phyloP scores from a whole-genome alignment of 23 red algal species.

The Gracilaria domingensis region DNA sequence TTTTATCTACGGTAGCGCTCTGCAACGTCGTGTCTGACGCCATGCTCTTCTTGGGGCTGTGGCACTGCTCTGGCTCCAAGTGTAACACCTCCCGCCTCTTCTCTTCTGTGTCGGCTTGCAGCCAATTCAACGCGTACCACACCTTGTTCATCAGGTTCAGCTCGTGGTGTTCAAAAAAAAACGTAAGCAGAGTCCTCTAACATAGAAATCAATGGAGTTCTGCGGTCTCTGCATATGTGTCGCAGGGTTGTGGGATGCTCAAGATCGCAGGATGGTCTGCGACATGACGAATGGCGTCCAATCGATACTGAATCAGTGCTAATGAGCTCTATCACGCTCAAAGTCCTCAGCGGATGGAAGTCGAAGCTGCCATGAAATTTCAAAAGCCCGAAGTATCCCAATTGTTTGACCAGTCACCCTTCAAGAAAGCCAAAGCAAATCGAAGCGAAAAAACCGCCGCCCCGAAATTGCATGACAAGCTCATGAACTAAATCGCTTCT shows the following conservation, averaged over 20 bases:
- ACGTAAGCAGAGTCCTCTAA: conserved; percentile 25
- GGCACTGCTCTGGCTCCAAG: too few relatives aligned
- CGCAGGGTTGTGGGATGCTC: conserved; percentile 34
- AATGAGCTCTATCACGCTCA: conserved; percentile 60
- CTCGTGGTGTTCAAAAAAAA: conserved; percentile 13
- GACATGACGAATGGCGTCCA: conserved; percentile 52
- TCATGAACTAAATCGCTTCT: conserved; percentile 28
- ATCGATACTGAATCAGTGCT: conserved; percentile 57
- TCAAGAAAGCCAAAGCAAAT: conserved; percentile 58
- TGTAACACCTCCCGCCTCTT: too few relatives aligned
- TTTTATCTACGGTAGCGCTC: too few relatives aligned
- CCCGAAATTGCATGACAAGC: conserved; percentile 39
- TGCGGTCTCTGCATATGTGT: conserved; percentile 48
- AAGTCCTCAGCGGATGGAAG: background rate
- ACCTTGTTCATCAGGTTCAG: too few relatives aligned
- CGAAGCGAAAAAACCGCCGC: conserved; percentile 33
- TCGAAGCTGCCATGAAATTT: conserved; percentile 44
- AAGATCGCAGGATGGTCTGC: too few relatives aligned
- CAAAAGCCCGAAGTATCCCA: conserved; percentile 51
- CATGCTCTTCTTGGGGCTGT: too few relatives aligned
- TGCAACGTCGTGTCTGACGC: too few relatives aligned
- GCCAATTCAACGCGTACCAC: conserved; percentile 25
- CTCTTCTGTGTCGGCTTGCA: too few relatives aligned
- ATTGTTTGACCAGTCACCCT: conserved; percentile 61
- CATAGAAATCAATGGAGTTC: conserved; percentile 50